Evolutionary conservation across 2,329 filamentous ascomycete genomes (phyloP).

Genomic region (Penicillium sp.): DNA sequence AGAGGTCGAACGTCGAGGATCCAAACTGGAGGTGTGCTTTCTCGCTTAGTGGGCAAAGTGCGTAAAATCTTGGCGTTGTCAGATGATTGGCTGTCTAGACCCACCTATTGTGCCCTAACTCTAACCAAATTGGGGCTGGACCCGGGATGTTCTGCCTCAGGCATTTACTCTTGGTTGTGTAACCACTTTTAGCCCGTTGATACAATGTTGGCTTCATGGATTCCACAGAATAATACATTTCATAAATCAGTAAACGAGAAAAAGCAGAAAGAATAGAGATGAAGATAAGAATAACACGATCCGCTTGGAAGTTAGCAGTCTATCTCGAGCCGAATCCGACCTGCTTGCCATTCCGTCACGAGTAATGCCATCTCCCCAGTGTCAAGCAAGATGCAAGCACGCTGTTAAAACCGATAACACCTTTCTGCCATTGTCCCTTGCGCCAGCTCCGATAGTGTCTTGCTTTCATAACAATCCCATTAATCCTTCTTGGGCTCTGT

Average conservation of each 20-base stretch:
- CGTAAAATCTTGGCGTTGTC: constrained; percentile 42
- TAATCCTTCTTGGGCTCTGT: constrained; percentile 35
- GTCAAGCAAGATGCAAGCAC: constrained; percentile 20
- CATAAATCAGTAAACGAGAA: constrained; percentile 6
- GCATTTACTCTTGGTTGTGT: background rate
- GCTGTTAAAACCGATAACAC: constrained; percentile 34
- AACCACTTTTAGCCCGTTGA: background rate
- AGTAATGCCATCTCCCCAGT: constrained; percentile 9
- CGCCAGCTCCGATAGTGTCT: constrained; percentile 34
- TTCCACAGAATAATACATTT: constrained; percentile 9
- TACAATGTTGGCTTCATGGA: background rate
- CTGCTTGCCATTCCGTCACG: constrained; percentile 5
- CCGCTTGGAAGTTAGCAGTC: constrained; percentile 6
- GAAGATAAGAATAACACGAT: constrained; percentile 6
- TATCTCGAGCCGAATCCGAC: constrained; percentile 7
- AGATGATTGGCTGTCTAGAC: constrained; percentile 24
- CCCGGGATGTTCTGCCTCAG: background rate
- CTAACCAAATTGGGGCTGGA: constrained; percentile 29
- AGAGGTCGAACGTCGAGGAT: constrained; percentile 30
- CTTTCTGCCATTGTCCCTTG: constrained; percentile 36
- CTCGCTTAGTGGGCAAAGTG: constrained; percentile 46
- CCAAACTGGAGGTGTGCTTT: constrained; percentile 31
- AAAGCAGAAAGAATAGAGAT: constrained; percentile 6
- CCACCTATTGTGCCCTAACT: constrained; percentile 35
- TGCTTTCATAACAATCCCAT: constrained; percentile 18